phyloP scores from a whole-genome alignment of 768 basidiomycete genomes.

The Trametes coccinea region DNA sequence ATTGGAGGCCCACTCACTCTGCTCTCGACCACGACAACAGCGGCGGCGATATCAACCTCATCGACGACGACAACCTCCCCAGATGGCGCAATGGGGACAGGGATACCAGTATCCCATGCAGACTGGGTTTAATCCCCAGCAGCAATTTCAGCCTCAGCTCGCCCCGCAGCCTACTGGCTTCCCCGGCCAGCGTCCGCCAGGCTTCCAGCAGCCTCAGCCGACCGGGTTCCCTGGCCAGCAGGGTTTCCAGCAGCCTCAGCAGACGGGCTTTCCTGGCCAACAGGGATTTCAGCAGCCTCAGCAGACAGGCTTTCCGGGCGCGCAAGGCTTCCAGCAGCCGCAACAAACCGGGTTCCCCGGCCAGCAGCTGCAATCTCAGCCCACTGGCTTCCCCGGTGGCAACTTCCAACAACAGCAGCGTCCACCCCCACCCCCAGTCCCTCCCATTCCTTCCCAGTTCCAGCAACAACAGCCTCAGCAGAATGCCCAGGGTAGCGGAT shows the following conservation, averaged over 20 bases:
- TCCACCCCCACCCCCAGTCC: conserved; percentile 58
- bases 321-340: conserved; percentile 40
- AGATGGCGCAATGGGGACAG: conserved; percentile 79
- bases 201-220: conserved; percentile 57
- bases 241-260: conserved; percentile 61
- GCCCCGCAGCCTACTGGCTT: conserved; percentile 69
- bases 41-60: conserved; percentile 4
- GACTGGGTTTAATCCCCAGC: conserved; percentile 59
- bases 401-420: conserved; percentile 46
- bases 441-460: conserved; percentile 61
- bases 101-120: conserved; percentile 75
- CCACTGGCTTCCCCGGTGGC: conserved; percentile 34
- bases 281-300: conserved; percentile 46
- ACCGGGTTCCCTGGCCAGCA: conserved; percentile 51
- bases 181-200: conserved; percentile 32
- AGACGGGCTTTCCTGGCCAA: conserved; percentile 48
- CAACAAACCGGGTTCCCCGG: conserved; percentile 51
- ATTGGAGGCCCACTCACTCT: not conserved
- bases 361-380: conserved; percentile 40
- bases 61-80: conserved; percentile 9
- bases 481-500: conserved; percentile 38
- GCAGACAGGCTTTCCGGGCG: conserved; percentile 53
- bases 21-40: conserved; percentile 6
- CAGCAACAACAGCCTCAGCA: conserved; percentile 49
- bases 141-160: conserved; percentile 38